Conservation (phyloP, 2,329 filamentous ascomycete species). For the Gnomoniopsis sp. region DNA sequence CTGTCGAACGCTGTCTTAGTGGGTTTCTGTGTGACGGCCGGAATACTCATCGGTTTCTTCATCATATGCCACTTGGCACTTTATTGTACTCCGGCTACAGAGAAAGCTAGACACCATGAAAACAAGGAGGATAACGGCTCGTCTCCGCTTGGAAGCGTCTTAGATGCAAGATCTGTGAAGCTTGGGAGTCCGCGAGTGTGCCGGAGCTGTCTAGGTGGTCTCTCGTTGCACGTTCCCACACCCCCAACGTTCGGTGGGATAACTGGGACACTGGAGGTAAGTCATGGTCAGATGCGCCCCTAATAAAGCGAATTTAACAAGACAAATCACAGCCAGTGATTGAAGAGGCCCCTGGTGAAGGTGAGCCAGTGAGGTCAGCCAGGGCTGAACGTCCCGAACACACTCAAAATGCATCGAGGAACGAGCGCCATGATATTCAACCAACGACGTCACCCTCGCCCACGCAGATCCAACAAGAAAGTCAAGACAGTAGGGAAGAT, state of each 20-base stretch:
- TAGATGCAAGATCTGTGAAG: not conserved
- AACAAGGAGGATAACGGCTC: not conserved
- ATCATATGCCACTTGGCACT: slow-evolving; percentile 7
- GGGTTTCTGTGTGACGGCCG: slow-evolving; percentile 5
- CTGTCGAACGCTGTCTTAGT: slow-evolving; percentile 5
- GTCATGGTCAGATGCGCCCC: not conserved
- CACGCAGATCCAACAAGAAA: not conserved
- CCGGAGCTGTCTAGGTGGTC: not conserved
- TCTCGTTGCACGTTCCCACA: not conserved
- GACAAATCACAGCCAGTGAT: no score
- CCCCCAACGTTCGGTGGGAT: not conserved
- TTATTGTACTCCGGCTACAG: slow-evolving; percentile 2
- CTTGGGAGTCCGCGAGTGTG: not conserved
- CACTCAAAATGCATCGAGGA: no score
- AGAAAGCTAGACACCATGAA: not conserved
- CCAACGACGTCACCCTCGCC: no score
- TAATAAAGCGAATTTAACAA: no score
- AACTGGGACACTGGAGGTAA: not conserved
- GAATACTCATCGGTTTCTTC: slow-evolving; percentile 3
- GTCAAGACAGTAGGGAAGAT: not conserved
- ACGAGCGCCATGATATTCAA: no score
- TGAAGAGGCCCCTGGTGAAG: no score
- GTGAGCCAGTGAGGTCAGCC: no score
- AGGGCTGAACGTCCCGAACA: no score
- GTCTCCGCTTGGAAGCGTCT: not conserved